Evolutionary conservation across 495 filamentous ascomycete genomes (phyloP), one percentile per base, ranked within the genome.

Genomic region (Aspergillus bridgeri): DNA sequence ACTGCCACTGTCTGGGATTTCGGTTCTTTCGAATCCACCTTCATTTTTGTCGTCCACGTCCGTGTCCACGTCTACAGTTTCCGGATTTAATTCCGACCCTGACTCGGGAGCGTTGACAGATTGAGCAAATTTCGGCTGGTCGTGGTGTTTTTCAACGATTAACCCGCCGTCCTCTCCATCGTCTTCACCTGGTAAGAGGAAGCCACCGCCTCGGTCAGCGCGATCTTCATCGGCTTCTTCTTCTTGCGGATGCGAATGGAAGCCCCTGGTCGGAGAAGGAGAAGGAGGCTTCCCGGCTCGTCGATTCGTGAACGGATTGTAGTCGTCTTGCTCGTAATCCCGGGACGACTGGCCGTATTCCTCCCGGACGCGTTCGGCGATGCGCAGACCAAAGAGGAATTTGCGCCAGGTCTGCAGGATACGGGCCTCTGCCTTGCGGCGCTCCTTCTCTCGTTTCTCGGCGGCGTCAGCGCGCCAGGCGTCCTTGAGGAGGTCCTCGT

Each of bases 361-460:
- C 53, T 86, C 81, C 42, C 80, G 76, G 27, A 98, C 85, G 42
- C 92, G 79, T 69, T 92, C 83, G 33, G 88, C 78, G 60, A 98
- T 92, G 43, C 91, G 79, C 71, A 96, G 60, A 1, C 92, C 92
- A 78, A 91, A 87, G 43, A 96, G 56, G 58, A 96, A 90, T 69
- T 89, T 96, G 51, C 87, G 81, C 94, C 95, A 99, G 61, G 83
- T 85, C 24, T 78, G 80, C 60, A 98, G 64, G 18, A 88, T 88
- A 20, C 78, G 77, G 62, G 88, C 90, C 60, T 89, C 84, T 19
- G 88, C 79, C 73, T 96, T 97, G 45, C 86, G 85, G 65, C 92
- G 83, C 69, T 96, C 91, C 60, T 89, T 92, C 58, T 84, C 81
- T 45, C 75, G 83, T 59, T 86, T 82, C 69, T 96, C 92, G 22